Base-by-base conservation (phyloP, 805 yeast genomes). In the Cyberlindnera veronae region DNA sequence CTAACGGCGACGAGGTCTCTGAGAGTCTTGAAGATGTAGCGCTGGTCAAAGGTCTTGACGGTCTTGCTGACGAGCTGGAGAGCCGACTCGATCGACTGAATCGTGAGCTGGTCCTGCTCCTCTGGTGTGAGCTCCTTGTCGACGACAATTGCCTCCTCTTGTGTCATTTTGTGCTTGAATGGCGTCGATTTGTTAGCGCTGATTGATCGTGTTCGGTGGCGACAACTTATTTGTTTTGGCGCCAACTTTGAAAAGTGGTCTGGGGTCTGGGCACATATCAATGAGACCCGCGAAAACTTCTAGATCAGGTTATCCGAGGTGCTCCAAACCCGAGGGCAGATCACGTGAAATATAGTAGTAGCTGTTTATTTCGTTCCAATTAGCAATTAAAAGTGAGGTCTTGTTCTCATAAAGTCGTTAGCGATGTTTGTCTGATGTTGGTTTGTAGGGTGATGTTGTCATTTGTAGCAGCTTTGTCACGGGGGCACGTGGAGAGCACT, bases 21-120 rank as follows among this genome's bases (percentile, higher is more conserved):
- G 49, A 93, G 75, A 17, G 87, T 90, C 57, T 84, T 85, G 62
- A 91, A 75, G 33, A 93, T 78, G 64, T 84, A 86, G 50, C 97
- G 77, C 50, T 95, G 86, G 63, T 93, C 99, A 60, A 80, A 79
- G 39, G 79, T 78, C 33, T 76, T 61, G 10, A 82, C 82, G 3
- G 90, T 82, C 62, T 81, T 81, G 13, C 64, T 48, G 16, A 64
- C 56, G 27, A 63, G 61, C 29, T 55, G 60, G 24, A 67, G 54
- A 3, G 67, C 58, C 6, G 49, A 28, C 35, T 66, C 53, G 21
- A 67, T 51, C 24, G 49, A 51, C n/a, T 55, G 57, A 30, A 68
- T 60, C 12, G 60, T 51, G 29, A 42, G 38, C 42, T 63, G 63
- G 39, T 61, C 58, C 11, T 56, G 45, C 42, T 59, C 59, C 43